These are phyloP conservation scores for Mollisiaceae sp. DNA, from an alignment of 2,329 filamentous ascomycete species.

Conservation along the genomic window DNA sequence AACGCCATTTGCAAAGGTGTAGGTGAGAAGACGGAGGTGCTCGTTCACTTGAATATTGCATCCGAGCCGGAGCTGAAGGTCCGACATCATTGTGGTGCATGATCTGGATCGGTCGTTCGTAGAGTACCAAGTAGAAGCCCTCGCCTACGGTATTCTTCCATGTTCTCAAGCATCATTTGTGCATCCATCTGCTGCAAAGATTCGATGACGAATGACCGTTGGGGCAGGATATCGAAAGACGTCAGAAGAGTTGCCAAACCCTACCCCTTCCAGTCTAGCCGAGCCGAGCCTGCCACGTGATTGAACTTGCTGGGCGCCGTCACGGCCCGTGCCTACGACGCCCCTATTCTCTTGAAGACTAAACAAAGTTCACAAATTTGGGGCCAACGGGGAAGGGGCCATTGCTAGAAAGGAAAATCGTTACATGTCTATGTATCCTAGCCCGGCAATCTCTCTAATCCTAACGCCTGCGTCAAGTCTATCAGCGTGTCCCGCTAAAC, in stretches of 20 bases:
- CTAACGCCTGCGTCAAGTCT: conserved; percentile 1
- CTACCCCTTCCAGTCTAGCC: not conserved
- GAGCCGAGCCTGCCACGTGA: not conserved
- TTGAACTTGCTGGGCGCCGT: not conserved
- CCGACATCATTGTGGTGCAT: not conserved
- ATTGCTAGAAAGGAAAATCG: not conserved
- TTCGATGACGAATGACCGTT: not conserved
- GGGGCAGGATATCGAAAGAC: not conserved
- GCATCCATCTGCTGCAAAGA: not conserved
- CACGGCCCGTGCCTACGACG: not conserved
- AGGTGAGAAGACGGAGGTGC: not conserved
- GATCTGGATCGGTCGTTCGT: not conserved
- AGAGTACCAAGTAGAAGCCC: not conserved
- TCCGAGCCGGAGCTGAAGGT: not conserved
- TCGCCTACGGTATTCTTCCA: not conserved
- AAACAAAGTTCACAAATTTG: not conserved
- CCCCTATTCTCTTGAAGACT: not conserved
- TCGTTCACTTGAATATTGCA: not conserved
- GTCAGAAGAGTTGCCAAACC: not conserved
- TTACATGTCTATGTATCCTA: conserved; percentile 1
- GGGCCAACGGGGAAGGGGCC: not conserved
- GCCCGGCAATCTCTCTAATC: not conserved
- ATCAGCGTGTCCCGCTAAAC: conserved; percentile 1
- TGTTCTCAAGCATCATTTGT: not conserved
- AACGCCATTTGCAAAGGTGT: not conserved